These are phyloP conservation scores for Pseudogymnoascus sp. DNA, from an alignment of 2,329 filamentous ascomycete species.

Conservation along the genomic window DNA sequence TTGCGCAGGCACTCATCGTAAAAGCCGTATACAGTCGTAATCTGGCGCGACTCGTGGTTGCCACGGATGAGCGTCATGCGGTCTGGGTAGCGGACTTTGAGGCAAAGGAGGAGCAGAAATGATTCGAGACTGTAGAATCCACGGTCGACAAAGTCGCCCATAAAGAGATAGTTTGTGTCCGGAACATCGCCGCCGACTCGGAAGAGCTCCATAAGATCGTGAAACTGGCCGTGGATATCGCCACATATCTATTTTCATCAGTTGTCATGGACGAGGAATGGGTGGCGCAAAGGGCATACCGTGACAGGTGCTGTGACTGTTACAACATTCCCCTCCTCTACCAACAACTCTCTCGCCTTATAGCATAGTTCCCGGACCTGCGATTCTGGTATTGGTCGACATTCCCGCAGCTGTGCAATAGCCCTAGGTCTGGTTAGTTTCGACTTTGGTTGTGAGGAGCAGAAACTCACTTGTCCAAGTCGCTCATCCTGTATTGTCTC, in stretches of 20 bases:
- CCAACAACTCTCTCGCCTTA: slow-evolving; percentile 89
- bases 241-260: slow-evolving; percentile 57
- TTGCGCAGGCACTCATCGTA: slow-evolving; percentile 98
- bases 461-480: slow-evolving; percentile 70
- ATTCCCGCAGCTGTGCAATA: slow-evolving; percentile 90
- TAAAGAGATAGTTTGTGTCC: slow-evolving; percentile 98
- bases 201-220: slow-evolving; percentile 98
- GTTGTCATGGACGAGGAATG: neutral
- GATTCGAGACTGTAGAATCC: slow-evolving; percentile 99
- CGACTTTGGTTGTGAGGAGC: slow-evolving; percentile 9
- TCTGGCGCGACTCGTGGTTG: slow-evolving; percentile 98
- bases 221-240: slow-evolving; percentile 98
- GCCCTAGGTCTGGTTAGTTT: slow-evolving; percentile 48
- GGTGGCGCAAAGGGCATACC: slow-evolving; percentile 39
- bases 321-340: slow-evolving; percentile 96
- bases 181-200: slow-evolving; percentile 97
- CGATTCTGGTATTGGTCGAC: slow-evolving; percentile 87
- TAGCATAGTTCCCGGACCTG: slow-evolving; percentile 96
- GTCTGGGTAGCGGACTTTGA: slow-evolving; percentile 96
- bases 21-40: slow-evolving; percentile 98
- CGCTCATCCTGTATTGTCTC: slow-evolving; percentile 59
- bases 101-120: slow-evolving; percentile 86
- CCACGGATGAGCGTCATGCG: slow-evolving; percentile 97
- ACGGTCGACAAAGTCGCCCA: slow-evolving; percentile 98
- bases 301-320: slow-evolving; percentile 92